Conservation (phyloP, 441 rosid species). For the Bocquillonia castaneifolia region DNA sequence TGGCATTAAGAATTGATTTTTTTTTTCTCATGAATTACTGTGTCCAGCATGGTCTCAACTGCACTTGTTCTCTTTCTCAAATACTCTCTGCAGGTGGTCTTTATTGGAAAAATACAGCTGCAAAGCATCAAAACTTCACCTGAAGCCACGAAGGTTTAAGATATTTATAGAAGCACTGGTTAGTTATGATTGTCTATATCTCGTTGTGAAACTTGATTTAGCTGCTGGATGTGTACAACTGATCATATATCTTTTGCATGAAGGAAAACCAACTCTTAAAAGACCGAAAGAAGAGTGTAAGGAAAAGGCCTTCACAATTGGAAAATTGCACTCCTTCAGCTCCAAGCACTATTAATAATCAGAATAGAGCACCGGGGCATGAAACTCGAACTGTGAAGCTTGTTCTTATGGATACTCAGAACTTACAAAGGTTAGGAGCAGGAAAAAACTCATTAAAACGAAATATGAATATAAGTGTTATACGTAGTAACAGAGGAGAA, state of each 20-base stretch:
- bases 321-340: slow-evolving; percentile 60
- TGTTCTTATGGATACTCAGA: slow-evolving; percentile 77
- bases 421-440: slow-evolving; percentile 66
- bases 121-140: slow-evolving; percentile 97
- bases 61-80: neutral
- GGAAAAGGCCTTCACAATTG: slow-evolving; percentile 64
- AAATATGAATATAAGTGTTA: slow-evolving; percentile 51
- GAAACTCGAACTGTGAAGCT: slow-evolving; percentile 61
- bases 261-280: slow-evolving; percentile 96
- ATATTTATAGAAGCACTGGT: slow-evolving; percentile 94
- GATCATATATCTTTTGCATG: slow-evolving; percentile 30
- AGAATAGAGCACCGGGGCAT: slow-evolving; percentile 56
- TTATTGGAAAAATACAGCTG: slow-evolving; percentile 95
- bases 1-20: neutral
- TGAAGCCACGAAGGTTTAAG: slow-evolving; percentile 93
- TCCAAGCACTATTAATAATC: slow-evolving; percentile 47
- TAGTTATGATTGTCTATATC: slow-evolving; percentile 35
- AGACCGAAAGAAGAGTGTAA: slow-evolving; percentile 79
- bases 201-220: slow-evolving; percentile 13
- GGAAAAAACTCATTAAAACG: slow-evolving; percentile 65
- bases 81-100: slow-evolving; percentile 76
- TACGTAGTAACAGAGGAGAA: slow-evolving; percentile 60
- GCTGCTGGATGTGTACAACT: slow-evolving; percentile 28
- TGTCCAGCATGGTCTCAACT: neutral
- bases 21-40: neutral